Conservation (phyloP, 306 rosid species). For the Coriaria nepalensis region DNA sequence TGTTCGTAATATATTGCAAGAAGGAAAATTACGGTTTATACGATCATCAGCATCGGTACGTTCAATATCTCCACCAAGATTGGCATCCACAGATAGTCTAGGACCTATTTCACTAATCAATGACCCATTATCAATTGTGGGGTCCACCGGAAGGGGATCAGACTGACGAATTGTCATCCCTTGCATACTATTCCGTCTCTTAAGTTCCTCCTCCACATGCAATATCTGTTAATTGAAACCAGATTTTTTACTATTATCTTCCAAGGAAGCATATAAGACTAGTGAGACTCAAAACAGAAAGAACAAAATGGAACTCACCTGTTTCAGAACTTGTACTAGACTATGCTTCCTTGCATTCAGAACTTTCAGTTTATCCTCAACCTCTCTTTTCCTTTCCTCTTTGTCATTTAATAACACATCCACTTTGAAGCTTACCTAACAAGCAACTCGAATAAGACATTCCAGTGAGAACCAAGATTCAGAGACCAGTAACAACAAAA, state of each 20-base stretch:
- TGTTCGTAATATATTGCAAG: slow-evolving; percentile 40
- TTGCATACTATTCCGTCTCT: slow-evolving; percentile 49
- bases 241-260: not conserved
- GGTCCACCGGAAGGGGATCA: slow-evolving; percentile 47
- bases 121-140: slow-evolving; percentile 51
- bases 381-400: slow-evolving; percentile 58
- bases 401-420: slow-evolving; percentile 24
- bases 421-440: slow-evolving; percentile 31
- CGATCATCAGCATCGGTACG: slow-evolving; percentile 65
- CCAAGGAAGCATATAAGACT: no score
- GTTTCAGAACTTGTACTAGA: slow-evolving; percentile 72
- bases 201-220: slow-evolving; percentile 82
- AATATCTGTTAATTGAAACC: slow-evolving; percentile 49
- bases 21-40: slow-evolving; percentile 35
- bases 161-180: slow-evolving; percentile 37
- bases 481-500: not conserved
- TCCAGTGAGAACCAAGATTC: no score
- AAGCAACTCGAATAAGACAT: not conserved
- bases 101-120: slow-evolving; percentile 36
- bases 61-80: slow-evolving; percentile 49
- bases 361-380: slow-evolving; percentile 59
- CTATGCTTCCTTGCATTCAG: slow-evolving; percentile 73
- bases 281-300: no score
- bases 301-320: slow-evolving; percentile 33
- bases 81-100: slow-evolving; percentile 47